A percentile compares a stretch with the other conserved stretches of the same genome.
These are phyloP conservation scores for Auricularia sp. DNA, from an alignment of 768 basidiomycete genomes.

Conservation along the genomic window DNA sequence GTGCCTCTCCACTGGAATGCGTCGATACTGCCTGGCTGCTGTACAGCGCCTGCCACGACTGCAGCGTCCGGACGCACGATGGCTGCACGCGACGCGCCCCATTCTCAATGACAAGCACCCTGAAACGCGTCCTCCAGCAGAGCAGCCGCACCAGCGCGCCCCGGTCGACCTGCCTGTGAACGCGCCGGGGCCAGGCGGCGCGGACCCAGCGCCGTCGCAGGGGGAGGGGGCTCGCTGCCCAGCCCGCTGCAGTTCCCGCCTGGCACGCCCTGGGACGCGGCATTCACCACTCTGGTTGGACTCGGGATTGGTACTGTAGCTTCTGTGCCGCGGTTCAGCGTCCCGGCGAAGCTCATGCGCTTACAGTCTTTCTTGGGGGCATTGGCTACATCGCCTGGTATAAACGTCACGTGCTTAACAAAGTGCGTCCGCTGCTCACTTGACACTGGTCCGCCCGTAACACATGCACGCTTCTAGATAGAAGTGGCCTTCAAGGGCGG, in stretches of 20 bases:
- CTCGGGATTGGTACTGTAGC: constrained; percentile 41
- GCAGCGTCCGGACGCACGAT: background rate
- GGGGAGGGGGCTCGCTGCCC: background rate
- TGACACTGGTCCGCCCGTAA: too few species aligned
- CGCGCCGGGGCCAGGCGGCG: background rate
- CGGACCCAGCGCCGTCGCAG: background rate
- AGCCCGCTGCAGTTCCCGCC: background rate
- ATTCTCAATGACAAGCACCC: background rate
- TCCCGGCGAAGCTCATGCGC: background rate
- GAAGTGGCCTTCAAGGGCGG: constrained; percentile 68
- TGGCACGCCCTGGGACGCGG: constrained; percentile 30
- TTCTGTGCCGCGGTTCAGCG: background rate
- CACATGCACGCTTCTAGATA: constrained; percentile 36
- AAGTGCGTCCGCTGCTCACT: constrained; percentile 35
- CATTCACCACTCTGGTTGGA: constrained; percentile 51
- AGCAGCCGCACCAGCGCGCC: background rate
- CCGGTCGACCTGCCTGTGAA: background rate
- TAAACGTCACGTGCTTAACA: constrained; percentile 68
- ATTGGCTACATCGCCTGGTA: constrained; percentile 69
- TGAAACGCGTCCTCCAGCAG: background rate
- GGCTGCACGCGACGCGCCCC: background rate
- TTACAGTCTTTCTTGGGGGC: constrained; percentile 57
- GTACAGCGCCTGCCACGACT: background rate
- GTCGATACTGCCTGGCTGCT: background rate
- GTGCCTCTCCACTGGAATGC: too few species aligned